These are phyloP conservation scores for Picocystis salinarum DNA, from an alignment of 139 green algal species.

Conservation along the genomic window DNA sequence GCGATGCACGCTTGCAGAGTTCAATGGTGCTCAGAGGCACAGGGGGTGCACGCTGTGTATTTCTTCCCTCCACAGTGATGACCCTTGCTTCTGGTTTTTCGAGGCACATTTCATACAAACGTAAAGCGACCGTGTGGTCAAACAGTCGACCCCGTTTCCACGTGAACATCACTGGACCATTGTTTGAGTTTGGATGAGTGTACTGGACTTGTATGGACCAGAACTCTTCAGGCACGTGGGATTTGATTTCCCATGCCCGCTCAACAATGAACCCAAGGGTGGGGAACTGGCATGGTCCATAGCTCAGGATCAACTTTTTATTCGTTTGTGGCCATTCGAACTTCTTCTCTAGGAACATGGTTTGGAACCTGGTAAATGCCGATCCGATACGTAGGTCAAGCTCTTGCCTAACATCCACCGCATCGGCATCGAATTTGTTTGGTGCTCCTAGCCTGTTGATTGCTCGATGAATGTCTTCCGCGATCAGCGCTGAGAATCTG, in stretches of 20 bases:
- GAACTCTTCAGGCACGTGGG: slow-evolving; percentile 77
- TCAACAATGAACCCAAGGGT: slow-evolving; percentile 94
- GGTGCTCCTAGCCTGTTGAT: slow-evolving; percentile 35
- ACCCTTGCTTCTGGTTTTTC: slow-evolving; percentile 11
- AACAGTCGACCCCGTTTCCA: slow-evolving; percentile 69
- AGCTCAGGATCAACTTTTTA: slow-evolving; percentile 11
- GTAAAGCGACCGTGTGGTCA: slow-evolving; percentile 42
- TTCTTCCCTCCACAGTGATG: slow-evolving; percentile 22
- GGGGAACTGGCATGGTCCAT: slow-evolving; percentile 94
- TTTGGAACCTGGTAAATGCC: slow-evolving; percentile 91
- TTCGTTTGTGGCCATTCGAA: slow-evolving; percentile 39
- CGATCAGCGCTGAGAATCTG: slow-evolving; percentile 56
- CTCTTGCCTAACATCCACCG: slow-evolving; percentile 76
- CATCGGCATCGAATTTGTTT: slow-evolving; percentile 52
- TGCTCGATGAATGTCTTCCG: slow-evolving; percentile 26
- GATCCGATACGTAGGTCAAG: slow-evolving; percentile 90
- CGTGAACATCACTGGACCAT: slow-evolving; percentile 37
- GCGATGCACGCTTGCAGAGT: slow-evolving; percentile 75
- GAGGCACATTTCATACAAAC: slow-evolving; percentile 53
- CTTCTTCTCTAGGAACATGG: slow-evolving; percentile 63
- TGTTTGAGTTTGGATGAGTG: too few species aligned
- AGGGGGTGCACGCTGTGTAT: slow-evolving; percentile 38
- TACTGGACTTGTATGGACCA: slow-evolving; percentile 53
- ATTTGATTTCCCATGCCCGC: slow-evolving; percentile 81
- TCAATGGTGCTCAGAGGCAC: slow-evolving; percentile 81